A percentile compares a stretch with the other conserved stretches of the same genome.
Evolutionary conservation across 129 eudicot genomes (phyloP).

Genomic region (Smallanthus sonchifolius): DNA sequence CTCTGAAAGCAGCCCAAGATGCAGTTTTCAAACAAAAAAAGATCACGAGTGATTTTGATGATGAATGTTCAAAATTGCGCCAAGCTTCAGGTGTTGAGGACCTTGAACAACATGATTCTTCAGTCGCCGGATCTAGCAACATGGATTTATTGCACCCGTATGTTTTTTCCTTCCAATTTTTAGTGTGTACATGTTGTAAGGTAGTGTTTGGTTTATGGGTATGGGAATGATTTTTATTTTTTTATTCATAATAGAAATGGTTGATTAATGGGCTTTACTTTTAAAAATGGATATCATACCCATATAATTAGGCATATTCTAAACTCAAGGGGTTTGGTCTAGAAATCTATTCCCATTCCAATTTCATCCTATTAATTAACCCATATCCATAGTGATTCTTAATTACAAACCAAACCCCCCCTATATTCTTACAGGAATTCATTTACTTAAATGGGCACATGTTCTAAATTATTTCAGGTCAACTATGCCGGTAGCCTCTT

Average conservation of each 20-base stretch:
- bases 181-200: not conserved
- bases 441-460: constrained; percentile 7
- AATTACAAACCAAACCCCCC: not conserved
- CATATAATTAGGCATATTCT: not conserved
- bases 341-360: not conserved
- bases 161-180: constrained; percentile 14
- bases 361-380: not conserved
- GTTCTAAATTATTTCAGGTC: constrained; percentile 41
- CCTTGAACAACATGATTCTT: constrained; percentile 46
- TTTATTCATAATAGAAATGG: not conserved
- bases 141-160: constrained; percentile 93
- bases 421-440: not conserved
- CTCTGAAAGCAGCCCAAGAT: constrained; percentile 95
- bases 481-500: constrained; percentile 93
- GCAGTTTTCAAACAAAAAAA: constrained; percentile 90
- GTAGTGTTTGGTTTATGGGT: not conserved
- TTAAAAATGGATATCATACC: not conserved
- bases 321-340: not conserved
- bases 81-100: constrained; percentile 51
- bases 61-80: constrained; percentile 67
- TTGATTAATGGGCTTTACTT: not conserved
- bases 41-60: constrained; percentile 85
- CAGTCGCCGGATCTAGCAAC: constrained; percentile 69
- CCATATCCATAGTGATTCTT: not conserved
- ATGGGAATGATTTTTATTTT: not conserved